Percentiles rank a stretch among this genome's conserved stretches.
Conservation (phyloP, 2,329 filamentous ascomycete genomes). For the Magnaporthiopsis poae region DNA sequence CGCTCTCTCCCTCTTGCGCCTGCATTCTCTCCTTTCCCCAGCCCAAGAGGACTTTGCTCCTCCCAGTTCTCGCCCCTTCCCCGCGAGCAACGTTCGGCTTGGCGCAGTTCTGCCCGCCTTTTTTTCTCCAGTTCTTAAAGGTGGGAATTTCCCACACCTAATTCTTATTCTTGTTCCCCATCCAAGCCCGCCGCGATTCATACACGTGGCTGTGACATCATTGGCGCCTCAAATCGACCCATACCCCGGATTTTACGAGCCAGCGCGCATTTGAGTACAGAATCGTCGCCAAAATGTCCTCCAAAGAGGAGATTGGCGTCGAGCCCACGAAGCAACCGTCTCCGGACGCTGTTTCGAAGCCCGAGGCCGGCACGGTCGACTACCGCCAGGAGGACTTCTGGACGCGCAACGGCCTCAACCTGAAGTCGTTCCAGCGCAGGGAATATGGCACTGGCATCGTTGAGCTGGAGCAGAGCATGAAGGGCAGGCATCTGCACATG, state of each 20-base stretch:
- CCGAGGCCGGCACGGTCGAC: background rate
- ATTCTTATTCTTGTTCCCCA: background rate
- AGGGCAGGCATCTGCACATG: slow-evolving; percentile 17
- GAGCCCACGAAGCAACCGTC: background rate
- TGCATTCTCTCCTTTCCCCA: background rate
- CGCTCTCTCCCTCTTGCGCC: background rate
- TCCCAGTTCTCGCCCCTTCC: background rate
- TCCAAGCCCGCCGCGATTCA: no score
- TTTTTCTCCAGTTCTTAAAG: background rate
- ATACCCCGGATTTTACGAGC: no score
- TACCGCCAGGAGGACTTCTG: slow-evolving; percentile 20
- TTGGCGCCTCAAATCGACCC: no score
- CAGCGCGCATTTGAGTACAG: background rate
- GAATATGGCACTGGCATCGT: slow-evolving; percentile 25
- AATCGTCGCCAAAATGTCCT: background rate
- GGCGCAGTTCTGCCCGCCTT: background rate
- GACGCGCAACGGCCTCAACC: slow-evolving; percentile 31
- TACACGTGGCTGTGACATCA: no score
- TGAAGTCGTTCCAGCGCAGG: slow-evolving; percentile 32
- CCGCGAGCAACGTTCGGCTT: background rate
- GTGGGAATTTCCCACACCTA: background rate
- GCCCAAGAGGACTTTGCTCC: background rate
- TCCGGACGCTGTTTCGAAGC: background rate
- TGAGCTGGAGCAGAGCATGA: slow-evolving; percentile 27
- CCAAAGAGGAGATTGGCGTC: background rate